Evolutionary conservation across 2,329 filamentous ascomycete genomes (phyloP).

Genomic region (Diatrype stigma): DNA sequence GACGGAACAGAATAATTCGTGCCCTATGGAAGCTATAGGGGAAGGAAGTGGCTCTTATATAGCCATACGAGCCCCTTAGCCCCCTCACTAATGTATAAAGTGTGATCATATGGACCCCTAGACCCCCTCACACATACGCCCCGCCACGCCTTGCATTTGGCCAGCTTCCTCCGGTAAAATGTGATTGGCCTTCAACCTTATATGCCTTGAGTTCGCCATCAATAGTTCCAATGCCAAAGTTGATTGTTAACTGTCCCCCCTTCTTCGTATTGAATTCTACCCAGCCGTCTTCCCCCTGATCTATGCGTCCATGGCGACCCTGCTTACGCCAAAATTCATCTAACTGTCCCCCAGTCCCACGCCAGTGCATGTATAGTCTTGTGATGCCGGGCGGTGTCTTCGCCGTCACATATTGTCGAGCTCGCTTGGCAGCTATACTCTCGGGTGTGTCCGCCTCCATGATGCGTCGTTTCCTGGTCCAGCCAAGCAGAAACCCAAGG

Average conservation of each 20-base stretch:
- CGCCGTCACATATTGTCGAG: no score
- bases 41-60: no score
- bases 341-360: neutral
- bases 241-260: constrained; percentile 2
- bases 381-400: neutral
- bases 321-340: neutral
- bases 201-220: neutral
- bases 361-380: constrained; percentile 4
- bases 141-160: neutral
- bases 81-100: no score
- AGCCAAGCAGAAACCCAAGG: constrained; percentile 1
- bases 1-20: no score
- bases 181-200: constrained; percentile 1
- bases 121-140: no score
- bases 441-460: neutral
- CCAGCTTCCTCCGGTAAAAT: constrained; percentile 1
- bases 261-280: constrained; percentile 2
- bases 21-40: no score
- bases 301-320: neutral
- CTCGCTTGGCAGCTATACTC: neutral
- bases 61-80: no score
- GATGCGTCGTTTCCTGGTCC: neutral
- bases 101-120: no score
- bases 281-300: constrained; percentile 3
- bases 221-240: neutral